Conservation (phyloP, 108 stramenopile species). For the Nitzschia sp. region DNA sequence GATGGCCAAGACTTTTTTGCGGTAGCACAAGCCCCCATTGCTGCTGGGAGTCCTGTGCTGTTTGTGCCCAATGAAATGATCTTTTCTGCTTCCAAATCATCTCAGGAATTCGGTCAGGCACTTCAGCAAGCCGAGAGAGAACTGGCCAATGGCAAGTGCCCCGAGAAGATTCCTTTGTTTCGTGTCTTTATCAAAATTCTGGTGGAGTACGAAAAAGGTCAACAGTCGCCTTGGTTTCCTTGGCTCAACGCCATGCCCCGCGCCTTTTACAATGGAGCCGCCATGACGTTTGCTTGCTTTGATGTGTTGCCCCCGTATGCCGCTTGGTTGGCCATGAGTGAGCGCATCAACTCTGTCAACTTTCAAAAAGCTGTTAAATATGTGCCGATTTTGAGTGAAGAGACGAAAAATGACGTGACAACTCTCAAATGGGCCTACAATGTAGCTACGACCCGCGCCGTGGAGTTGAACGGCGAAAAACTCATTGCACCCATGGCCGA, state of each 20-base stretch:
- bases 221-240: constrained; percentile 5
- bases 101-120: not conserved
- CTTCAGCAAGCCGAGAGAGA: not conserved
- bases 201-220: not conserved
- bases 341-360: not conserved
- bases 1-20: not conserved
- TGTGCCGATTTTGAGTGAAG: not conserved
- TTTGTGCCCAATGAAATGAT: not conserved
- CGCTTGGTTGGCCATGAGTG: not conserved
- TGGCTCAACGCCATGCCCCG: constrained; percentile 13
- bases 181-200: not conserved
- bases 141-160: not conserved
- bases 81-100: not conserved
- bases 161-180: not conserved
- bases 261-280: constrained; percentile 34
- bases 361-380: not conserved
- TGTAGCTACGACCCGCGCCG: not conserved
- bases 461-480: constrained; percentile 32
- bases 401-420: not conserved
- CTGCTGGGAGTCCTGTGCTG: not conserved
- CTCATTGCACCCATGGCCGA: constrained; percentile 54
- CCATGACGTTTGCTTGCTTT: constrained; percentile 37
- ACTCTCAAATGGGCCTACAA: not conserved
- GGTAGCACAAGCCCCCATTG: not conserved
- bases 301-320: not conserved